Base-by-base conservation (phyloP, 2,329 filamentous ascomycete genomes). In the Ophiognomonia clavigignenti-juglandacearum region DNA sequence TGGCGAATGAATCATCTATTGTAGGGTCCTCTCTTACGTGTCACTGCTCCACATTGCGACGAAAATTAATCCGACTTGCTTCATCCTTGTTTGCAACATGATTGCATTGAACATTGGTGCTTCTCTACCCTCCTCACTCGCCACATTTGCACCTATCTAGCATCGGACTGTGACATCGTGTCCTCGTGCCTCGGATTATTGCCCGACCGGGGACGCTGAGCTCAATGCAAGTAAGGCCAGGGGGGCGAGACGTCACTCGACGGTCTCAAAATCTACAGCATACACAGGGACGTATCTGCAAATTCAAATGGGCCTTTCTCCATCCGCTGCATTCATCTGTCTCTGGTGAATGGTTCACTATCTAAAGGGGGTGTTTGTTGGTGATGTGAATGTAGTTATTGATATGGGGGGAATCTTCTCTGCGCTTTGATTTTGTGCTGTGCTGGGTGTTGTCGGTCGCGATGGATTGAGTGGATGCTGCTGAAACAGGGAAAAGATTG, bases 171-270 rank as follows among this genome's bases (percentile, higher is more conserved):
- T n/a, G n/a, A n/a, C n/a, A n/a, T n/a, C n/a, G n/a, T n/a, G n/a
- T n/a, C n/a, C n/a, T n/a, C n/a, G n/a, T n/a, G n/a, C n/a, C n/a
- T n/a, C n/a, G n/a, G n/a, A n/a, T n/a, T n/a, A n/a, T n/a, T n/a
- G n/a, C n/a, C n/a, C n/a, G n/a, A n/a, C n/a, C n/a, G n/a, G n/a
- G n/a, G 19, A 31, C 13, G 26, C 38, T 18, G 8, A 22, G 20
- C 16, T 36, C 9, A 16, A 27, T 26, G 16, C 26, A 29, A 34
- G 40, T 44, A 18, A 35, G 40, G 29, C 10, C 16, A 44, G 38
- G 35, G 19, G n/a, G 31, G 18, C 8, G 41, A 44, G 26, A 29
- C 45, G 45, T 34, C 48, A 48, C 48, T 51, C 40, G 48, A 51
- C 41, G 32, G 16, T 36, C 34, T 32, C 39, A 26, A 22, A 7